Percentiles rank a stretch among this genome's conserved stretches.
phyloP scores from a whole-genome alignment of 345 rosid species.

The Eutrema japonicum region DNA sequence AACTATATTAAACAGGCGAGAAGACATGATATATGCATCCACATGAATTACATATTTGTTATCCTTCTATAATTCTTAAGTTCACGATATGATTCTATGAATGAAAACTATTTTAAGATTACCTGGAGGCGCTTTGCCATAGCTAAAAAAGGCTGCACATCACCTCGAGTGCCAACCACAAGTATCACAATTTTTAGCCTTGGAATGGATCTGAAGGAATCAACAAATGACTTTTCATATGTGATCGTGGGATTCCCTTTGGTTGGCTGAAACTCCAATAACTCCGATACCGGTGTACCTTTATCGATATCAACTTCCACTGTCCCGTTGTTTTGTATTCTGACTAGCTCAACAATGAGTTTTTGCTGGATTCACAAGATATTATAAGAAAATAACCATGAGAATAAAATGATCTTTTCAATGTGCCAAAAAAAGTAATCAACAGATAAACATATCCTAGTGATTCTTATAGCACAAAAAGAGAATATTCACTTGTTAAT shows the following conservation, averaged over 20 bases:
- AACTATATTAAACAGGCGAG: not conserved
- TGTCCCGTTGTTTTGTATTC: slow-evolving; percentile 91
- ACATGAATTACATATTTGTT: not conserved
- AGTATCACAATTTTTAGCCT: slow-evolving; percentile 79
- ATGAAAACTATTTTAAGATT: slow-evolving; percentile 26
- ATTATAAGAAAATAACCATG: slow-evolving; percentile 8
- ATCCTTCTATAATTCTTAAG: not conserved
- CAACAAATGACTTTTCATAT: slow-evolving; percentile 48
- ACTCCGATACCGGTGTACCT: slow-evolving; percentile 70
- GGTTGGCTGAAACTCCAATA: slow-evolving; percentile 67
- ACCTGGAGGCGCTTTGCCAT: slow-evolving; percentile 98
- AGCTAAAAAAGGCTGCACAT: slow-evolving; percentile 95
- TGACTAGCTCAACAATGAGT: slow-evolving; percentile 81
- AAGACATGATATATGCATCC: slow-evolving; percentile 4
- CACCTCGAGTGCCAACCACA: slow-evolving; percentile 99
- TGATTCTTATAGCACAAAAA: not conserved
- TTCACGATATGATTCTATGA: not conserved
- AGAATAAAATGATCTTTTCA: not conserved
- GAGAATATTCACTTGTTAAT: not conserved
- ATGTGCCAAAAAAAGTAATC: not conserved
- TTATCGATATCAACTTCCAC: slow-evolving; percentile 85
- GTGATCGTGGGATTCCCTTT: slow-evolving; percentile 53
- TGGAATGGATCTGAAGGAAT: slow-evolving; percentile 65
- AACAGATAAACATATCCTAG: not conserved
- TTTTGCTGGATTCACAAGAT: slow-evolving; percentile 59